Evolutionary conservation across 305 asterid species (phyloP), one percentile per base, ranked within the genome.

Genomic region (Fraxinus albicans): DNA sequence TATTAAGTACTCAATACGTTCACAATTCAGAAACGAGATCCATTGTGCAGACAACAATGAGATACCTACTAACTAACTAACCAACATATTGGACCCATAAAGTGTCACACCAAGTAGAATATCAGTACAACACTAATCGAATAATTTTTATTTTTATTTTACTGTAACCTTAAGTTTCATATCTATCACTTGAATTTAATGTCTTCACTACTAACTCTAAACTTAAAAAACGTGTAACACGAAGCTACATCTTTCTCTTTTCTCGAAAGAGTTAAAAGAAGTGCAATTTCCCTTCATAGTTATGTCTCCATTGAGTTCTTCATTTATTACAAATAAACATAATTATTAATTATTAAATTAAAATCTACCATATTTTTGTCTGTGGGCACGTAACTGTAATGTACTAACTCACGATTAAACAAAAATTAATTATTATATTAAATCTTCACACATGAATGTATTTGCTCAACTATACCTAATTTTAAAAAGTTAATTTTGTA

Each of bases 401-500:
- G 9, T 58, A 83, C 86, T 77, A 76, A 63, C 79, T 82, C 85
- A 8, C 77, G 58, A 84, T 6, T 85, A 80, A 84, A 77, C 35
- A 40, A 25, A 33, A 47, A 82, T 74, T 84, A 80, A 80, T 85
- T 67, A 87, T 50, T 58, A 58, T 0, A 58, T 58, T 85, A 81
- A 40, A 53, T 82, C 42, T 77, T 63, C 78, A 63, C 80, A 53
- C 65, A 69, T 85, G 82, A 84, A 85, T 83, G 90, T 47, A 85
- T 83, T 81, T 81, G 87, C 79, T 83, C 88, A 85, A 85, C 81
- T 31, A 47, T 13, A 75, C 82, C 81, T 27, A 73, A 31, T 33
- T 31, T 76, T 19, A 0, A 58, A 53, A 81, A 76, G 87, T 88
- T 86, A 83, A 83, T 44, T 80, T 75, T 69, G 77, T 85, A 81